phyloP scores from a whole-genome alignment of 1,284 basidiomycete genomes.

The Microbotryomycetes sp. region DNA sequence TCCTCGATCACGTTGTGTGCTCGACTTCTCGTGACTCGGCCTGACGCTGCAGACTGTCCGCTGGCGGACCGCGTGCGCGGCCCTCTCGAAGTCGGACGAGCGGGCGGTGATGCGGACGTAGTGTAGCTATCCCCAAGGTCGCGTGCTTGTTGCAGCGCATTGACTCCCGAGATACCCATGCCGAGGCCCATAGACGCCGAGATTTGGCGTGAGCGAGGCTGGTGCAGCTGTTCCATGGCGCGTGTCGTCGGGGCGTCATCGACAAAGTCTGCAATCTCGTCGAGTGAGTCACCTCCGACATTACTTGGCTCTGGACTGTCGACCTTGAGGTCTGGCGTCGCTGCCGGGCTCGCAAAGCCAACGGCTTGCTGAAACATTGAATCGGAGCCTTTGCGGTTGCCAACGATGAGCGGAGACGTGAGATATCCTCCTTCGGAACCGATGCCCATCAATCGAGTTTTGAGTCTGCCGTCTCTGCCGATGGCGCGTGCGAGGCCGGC shows the following conservation, averaged over 20 bases:
- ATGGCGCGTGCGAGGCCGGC: background rate
- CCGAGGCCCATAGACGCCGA: slow-evolving; percentile 14
- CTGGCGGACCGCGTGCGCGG: background rate
- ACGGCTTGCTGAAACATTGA: background rate
- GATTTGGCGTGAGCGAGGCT: slow-evolving; percentile 2
- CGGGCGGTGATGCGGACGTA: slow-evolving; percentile 18
- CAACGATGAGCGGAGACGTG: slow-evolving; percentile 29
- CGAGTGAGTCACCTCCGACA: background rate
- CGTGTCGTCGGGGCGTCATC: background rate
- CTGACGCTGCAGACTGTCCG: background rate
- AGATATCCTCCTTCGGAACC: slow-evolving; percentile 31
- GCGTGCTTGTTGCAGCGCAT: slow-evolving; percentile 7
- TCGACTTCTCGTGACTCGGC: background rate
- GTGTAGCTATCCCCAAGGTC: slow-evolving; percentile 13
- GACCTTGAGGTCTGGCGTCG: background rate
- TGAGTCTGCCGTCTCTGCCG: slow-evolving; percentile 25
- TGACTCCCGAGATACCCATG: slow-evolving; percentile 26
- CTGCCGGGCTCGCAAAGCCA: background rate
- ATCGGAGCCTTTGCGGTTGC: slow-evolving; percentile 1
- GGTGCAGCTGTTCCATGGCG: background rate
- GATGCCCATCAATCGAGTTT: slow-evolving; percentile 31
- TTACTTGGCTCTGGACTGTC: background rate
- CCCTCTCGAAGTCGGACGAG: background rate
- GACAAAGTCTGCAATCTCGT: background rate
- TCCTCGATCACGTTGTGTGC: background rate